Base-by-base conservation (phyloP, 2,329 filamentous ascomycete genomes). In the Pestalotiopsis sp. region DNA sequence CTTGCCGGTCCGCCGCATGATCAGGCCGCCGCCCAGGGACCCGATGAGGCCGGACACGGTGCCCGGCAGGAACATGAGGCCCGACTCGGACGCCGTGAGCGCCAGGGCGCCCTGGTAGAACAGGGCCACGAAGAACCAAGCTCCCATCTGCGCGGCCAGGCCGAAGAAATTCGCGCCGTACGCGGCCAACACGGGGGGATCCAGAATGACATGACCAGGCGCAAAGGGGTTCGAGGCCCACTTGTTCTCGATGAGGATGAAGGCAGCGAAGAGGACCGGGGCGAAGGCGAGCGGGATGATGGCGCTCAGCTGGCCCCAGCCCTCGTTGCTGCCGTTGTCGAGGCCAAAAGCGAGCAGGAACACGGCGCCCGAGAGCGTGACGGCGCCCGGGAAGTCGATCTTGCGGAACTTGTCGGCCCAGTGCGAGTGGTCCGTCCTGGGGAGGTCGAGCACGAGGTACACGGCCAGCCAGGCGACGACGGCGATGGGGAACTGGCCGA, bases 41-140 rank as follows among this genome's bases (percentile, higher is more conserved):
- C 91, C 92, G 3, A 78, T 77, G 2, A 94, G 91, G 31, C 86
- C 87, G 4, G 82, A 81, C 3, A 90, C 57, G 71, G 93, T 92
- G 66, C 85, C 85, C 0, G 93, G 92, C 40, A 95, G 81, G 20
- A 95, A 85, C 41, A 90, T 82, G 1, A 91, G 69, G 1, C 92
- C 92, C 4, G 92, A 88, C 66, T 83, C 78, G 0, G 90, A 90
- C 1, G 93, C 90, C 4, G 85, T 86, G 27, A 90, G 81, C 4
- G 88, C 89, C 64, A 91, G 84, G 0, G 91, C 90, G 4, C 91
- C 92, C 79, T 95, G 93, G 80, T 92, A 93, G 79, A 92, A 93
- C 2, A 95, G 83, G 1, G 93, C 92, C n/a, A 93, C 82, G 80
- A 93, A 93, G 82, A 93, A 95, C 4, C 92, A 72, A 1, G 86